Evolutionary conservation across 148 eudicot genomes (phyloP).

Genomic region (Dysphania ambrosioides): DNA sequence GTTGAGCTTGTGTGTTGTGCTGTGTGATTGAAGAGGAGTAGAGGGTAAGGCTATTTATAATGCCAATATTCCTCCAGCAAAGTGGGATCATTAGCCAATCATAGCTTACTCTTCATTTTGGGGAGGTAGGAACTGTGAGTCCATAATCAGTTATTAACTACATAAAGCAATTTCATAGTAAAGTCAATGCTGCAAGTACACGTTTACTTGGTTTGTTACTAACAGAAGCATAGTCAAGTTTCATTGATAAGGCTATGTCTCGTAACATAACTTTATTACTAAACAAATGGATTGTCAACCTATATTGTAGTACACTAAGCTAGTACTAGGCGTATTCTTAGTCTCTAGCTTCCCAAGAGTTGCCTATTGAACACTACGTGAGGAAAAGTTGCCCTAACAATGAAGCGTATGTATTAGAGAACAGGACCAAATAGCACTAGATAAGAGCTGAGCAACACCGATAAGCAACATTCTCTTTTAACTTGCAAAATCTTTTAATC

Average conservation of each 20-base stretch:
- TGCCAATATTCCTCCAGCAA: constrained; percentile 23
- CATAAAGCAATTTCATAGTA: constrained; percentile 20
- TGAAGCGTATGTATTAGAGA: no score
- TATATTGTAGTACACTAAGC: neutral
- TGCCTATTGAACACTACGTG: no score
- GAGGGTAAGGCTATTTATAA: constrained; percentile 31
- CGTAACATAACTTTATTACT: no score
- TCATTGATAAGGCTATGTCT: neutral
- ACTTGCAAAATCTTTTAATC: no score
- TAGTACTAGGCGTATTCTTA: neutral
- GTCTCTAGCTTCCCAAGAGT: neutral
- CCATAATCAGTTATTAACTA: constrained; percentile 24
- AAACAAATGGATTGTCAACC: neutral
- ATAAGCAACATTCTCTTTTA: no score
- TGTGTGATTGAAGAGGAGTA: constrained; percentile 13
- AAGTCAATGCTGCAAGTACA: constrained; percentile 25
- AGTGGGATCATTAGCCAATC: constrained; percentile 20
- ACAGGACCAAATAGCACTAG: no score
- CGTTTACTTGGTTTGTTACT: constrained; percentile 14
- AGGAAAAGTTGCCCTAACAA: no score
- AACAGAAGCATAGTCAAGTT: constrained; percentile 10
- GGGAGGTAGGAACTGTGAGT: constrained; percentile 21
- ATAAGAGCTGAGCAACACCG: no score
- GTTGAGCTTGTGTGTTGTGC: neutral
- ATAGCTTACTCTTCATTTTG: neutral